These are phyloP conservation scores for Mortierella sp. DNA, from an alignment of 371 early-diverging fungal genomes.

Conservation along the genomic window DNA sequence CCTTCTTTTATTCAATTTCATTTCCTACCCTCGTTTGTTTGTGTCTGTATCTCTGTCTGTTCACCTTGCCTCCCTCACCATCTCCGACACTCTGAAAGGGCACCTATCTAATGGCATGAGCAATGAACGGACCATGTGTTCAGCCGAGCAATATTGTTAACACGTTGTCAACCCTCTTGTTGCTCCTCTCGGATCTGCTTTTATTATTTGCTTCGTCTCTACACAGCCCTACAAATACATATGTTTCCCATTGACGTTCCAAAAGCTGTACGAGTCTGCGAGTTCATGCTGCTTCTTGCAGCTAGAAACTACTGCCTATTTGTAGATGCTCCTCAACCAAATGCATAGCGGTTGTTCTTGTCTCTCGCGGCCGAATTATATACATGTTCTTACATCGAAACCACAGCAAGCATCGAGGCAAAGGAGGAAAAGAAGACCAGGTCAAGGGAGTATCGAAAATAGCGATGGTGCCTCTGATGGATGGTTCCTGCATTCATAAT, in stretches of 20 bases:
- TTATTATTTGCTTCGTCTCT: not conserved
- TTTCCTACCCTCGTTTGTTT: not conserved
- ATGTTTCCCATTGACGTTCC: not conserved
- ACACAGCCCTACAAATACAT: not conserved
- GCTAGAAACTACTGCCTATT: too few relatives aligned
- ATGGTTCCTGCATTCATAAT: too few relatives aligned
- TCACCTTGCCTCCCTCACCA: not conserved
- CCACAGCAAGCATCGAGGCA: too few relatives aligned
- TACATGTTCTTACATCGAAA: too few relatives aligned
- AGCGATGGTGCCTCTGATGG: too few relatives aligned
- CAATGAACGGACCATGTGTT: constrained; percentile 15
- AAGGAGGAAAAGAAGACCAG: too few relatives aligned
- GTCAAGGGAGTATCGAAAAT: too few relatives aligned
- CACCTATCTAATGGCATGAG: constrained; percentile 7
- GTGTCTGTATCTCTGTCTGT: not conserved
- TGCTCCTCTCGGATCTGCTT: not conserved
- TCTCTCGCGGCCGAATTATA: too few relatives aligned
- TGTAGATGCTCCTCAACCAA: too few relatives aligned
- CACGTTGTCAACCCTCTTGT: not conserved
- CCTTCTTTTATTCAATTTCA: not conserved
- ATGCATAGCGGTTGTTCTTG: too few relatives aligned
- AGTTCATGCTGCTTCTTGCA: too few relatives aligned
- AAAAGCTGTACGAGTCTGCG: too few relatives aligned
- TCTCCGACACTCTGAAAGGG: not conserved
- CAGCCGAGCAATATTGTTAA: not conserved